Conservation (phyloP, 345 rosid species). For the Theobroma cacao region DNA sequence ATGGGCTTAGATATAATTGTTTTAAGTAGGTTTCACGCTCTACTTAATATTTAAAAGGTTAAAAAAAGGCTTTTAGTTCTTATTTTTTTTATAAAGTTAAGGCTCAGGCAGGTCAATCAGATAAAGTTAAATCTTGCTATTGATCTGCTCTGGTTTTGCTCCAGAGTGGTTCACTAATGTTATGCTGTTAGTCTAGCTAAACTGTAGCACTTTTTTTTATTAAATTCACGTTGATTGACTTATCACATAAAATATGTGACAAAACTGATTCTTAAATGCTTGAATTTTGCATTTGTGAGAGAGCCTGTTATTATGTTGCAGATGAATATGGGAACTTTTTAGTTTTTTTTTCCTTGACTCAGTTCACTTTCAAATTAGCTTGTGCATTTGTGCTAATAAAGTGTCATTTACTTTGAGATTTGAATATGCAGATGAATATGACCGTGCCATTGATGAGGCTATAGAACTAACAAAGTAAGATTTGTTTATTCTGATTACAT, state of each 20-base stretch:
- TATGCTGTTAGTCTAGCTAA: neutral
- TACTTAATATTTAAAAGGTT: neutral
- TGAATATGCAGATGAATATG: slow-evolving; percentile 63
- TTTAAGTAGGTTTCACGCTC: neutral
- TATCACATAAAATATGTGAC: neutral
- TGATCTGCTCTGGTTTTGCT: neutral
- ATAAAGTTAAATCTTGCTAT: neutral
- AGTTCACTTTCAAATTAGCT: neutral
- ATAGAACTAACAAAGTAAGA: slow-evolving; percentile 61
- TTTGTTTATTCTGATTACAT: slow-evolving; percentile 8
- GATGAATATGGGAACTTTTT: neutral
- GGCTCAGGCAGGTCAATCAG: neutral
- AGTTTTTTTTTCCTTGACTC: neutral
- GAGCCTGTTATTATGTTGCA: neutral
- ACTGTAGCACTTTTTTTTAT: neutral
- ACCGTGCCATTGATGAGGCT: slow-evolving; percentile 69
- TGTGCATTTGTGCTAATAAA: neutral
- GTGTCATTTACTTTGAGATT: slow-evolving; percentile 16
- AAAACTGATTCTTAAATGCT: no score
- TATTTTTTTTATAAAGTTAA: neutral
- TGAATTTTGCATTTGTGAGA: neutral
- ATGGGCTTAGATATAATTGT: neutral
- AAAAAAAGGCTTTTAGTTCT: neutral
- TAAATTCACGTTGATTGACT: neutral
- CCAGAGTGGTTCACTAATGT: neutral